Evolutionary conservation across 75 land plant genomes (phyloP), one percentile per base, ranked within the genome.

Genomic region (Pinus taeda): DNA sequence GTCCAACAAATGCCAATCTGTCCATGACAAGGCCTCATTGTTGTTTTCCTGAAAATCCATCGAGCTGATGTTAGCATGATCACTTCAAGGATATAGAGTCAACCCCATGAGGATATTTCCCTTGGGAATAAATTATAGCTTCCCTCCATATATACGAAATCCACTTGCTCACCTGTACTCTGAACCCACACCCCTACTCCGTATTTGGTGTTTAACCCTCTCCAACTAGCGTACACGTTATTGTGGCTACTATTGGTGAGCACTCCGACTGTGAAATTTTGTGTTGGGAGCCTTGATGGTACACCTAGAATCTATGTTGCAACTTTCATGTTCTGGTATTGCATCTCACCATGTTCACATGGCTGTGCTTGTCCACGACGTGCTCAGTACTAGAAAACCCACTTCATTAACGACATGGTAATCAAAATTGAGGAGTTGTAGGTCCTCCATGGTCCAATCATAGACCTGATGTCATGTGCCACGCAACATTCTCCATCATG

Each of bases 151-250:
- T 86, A 89, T 63, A 90, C 80, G 81, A 95, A 95, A 72, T 89
- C 88, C 9, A 81, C 59, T 60, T 89, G 91, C 56, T 87, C 66
- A 14, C 95, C 95, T 4, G 89, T 92, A 18, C 36, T 61, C 59
- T 87, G 87, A 60, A 92, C 95, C 95, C 95, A 95, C 24, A 89
- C 87, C 2, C 98, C 98, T 56, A 95, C 76, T 0, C 98, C 95
- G 60, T 89, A 90, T 79, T 94, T 94, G 53, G 88, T 84, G 63
- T 83, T 86, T 57, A 93, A 72, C 9, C 98, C 94, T 75, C 80
- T 84, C 74, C 98, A 95, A 59, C 95, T 89, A 11, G 93, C 83
- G 60, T 85, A 90, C 26, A 95, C 75, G 70, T 81, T 77, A 58
- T 37, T 60, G 69, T 85, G 12, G 63, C 13, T 22, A 8, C 30